Percentiles rank a stretch among this genome's conserved stretches.
phyloP scores from a whole-genome alignment of 306 rosid species.

The Glycyrrhiza uralensis region DNA sequence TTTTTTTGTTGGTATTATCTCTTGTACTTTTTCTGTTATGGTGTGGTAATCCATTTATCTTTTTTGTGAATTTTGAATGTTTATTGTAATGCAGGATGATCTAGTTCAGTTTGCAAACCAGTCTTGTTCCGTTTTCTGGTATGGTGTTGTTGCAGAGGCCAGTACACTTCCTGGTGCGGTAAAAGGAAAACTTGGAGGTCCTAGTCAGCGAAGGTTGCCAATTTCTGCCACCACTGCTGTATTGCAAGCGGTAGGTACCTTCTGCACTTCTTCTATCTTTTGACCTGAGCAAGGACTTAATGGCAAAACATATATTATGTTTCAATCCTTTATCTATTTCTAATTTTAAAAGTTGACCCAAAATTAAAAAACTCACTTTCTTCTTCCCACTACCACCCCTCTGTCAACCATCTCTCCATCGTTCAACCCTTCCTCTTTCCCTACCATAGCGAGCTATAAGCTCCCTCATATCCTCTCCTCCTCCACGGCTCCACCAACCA shows the following conservation, averaged over 20 bases:
- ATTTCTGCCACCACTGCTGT: constrained; percentile 63
- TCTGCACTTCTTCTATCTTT: too few relatives aligned
- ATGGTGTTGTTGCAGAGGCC: constrained; percentile 41
- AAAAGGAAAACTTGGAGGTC: constrained; percentile 96
- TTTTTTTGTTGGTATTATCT: constrained; percentile 59
- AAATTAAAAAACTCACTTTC: too few relatives aligned
- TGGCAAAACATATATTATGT: too few relatives aligned
- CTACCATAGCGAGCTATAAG: too few relatives aligned
- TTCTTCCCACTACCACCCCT: too few relatives aligned
- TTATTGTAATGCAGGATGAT: constrained; percentile 59
- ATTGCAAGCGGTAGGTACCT: constrained; percentile 70
- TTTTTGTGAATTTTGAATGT: constrained; percentile 25
- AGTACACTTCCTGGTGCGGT: constrained; percentile 69
- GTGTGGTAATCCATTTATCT: constrained; percentile 15
- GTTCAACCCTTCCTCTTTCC: too few relatives aligned
- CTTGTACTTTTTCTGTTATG: constrained; percentile 8
- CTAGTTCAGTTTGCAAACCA: constrained; percentile 59
- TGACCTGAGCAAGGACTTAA: too few relatives aligned
- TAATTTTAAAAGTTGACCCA: too few relatives aligned
- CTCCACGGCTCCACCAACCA: too few relatives aligned
- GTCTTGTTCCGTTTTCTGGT: constrained; percentile 75
- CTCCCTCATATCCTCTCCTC: too few relatives aligned
- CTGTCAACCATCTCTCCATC: too few relatives aligned
- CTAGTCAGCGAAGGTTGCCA: constrained; percentile 89
- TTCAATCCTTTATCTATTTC: too few relatives aligned